phyloP scores from a whole-genome alignment of 352 stramenopile species.

The Pythium rishiriense region DNA sequence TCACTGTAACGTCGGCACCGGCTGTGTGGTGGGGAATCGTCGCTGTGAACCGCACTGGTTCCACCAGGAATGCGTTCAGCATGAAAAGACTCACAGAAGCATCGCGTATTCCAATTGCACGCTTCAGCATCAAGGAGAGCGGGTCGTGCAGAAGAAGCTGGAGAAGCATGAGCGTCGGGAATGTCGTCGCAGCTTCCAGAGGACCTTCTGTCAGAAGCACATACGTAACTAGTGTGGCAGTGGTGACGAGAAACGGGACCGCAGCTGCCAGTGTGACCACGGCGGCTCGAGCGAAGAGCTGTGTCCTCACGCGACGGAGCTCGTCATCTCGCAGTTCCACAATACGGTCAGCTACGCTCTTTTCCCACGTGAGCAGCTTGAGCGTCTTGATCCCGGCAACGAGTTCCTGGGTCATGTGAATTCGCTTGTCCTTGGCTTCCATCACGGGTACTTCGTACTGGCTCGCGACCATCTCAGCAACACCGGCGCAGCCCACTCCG shows the following conservation, averaged over 20 bases:
- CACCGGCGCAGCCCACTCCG: constrained; percentile 6
- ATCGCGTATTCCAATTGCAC: not conserved
- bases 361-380: constrained; percentile 97
- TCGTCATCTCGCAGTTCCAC: constrained; percentile 35
- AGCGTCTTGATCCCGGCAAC: constrained; percentile 93
- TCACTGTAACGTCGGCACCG: constrained; percentile 47
- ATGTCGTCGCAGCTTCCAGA: not conserved
- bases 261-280: constrained; percentile 9
- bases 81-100: constrained; percentile 45
- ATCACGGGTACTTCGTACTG: constrained; percentile 83
- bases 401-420: constrained; percentile 94
- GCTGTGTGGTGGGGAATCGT: constrained; percentile 15
- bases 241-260: constrained; percentile 49
- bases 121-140: not conserved
- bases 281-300: not conserved
- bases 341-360: constrained; percentile 54
- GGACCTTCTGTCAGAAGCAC: constrained; percentile 30
- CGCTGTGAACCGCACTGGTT: constrained; percentile 5
- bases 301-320: not conserved
- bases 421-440: constrained; percentile 88
- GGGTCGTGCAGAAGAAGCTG: constrained; percentile 6
- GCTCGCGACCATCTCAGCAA: constrained; percentile 25
- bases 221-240: constrained; percentile 54
- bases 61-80: constrained; percentile 13
- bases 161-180: constrained; percentile 8